Base-by-base conservation (phyloP, 441 rosid species). In the Mallotus japonicus region DNA sequence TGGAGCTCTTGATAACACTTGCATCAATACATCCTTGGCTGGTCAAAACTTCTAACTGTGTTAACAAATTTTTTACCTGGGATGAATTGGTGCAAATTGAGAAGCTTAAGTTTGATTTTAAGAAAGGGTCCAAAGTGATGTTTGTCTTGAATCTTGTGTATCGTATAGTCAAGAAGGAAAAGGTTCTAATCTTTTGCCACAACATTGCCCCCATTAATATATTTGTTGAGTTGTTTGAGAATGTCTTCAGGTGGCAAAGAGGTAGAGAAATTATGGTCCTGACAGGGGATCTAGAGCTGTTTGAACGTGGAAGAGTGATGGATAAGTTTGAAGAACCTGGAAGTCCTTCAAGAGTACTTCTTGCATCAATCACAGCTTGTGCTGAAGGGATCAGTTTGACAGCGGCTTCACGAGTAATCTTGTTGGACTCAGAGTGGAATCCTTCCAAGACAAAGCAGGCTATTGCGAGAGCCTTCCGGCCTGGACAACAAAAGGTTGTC, bases 401-500 rank as follows among this genome's bases (percentile, higher is more conserved):
- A 8, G 96, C 98, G 14, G 97, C 99, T 68, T 95, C 99, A 0
- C 85, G 95, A 51, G 97, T 93, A 9, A 89, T 95, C 64, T 71
- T 95, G 72, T 69, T 93, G 67, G 99, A 95, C 67, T 90, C 96
- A 0, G 98, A 93, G 61, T 95, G 98, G 98, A 95, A 93, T 80
- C 99, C 99, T 67, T 93, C 97, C 15, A 95, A 91, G 86, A 93
- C 99, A 16, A 95, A 91, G 85, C 99, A 95, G 76, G 99, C 99
- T 0, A 91, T 95, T 51, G 97, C 99, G 0, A 87, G 99, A 20
- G 99, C 99, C 3, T 93, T 91, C 65, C 84, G 96, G 49, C 98
- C 97, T 0, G 99, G 99, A 70, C 99, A 95, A 74, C 95, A 85
- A 68, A 93, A 91, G 86, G 77, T 89, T 65, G 98, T 95, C 0